Evolutionary conservation across 768 basidiomycete genomes (phyloP), one percentile per base, ranked within the genome.

Genomic region (Russula ochroleuca): DNA sequence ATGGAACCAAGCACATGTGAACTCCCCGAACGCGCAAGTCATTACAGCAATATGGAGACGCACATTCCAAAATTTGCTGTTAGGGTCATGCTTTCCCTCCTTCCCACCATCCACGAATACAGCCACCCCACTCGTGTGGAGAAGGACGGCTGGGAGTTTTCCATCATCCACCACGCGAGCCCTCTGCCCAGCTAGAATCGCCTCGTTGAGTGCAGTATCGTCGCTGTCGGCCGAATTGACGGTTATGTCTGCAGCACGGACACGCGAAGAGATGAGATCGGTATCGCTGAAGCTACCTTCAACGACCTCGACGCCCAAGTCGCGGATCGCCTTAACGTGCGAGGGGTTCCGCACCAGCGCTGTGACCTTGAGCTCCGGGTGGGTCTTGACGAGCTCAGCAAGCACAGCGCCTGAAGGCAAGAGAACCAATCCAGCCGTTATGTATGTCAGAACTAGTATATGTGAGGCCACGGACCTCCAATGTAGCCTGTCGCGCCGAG

Each of bases 401-500:
- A 62, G 40, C 28, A 65, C 31, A 6, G 64, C 40, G 19, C 64
- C 61, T 50, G 5, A 47, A 11, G 14, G n/a, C 21, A 19, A 33
- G 19, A 15, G 2, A 40, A 51, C 13, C 13, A 35, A 8, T 37
- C 21, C 31, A 60, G 14, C 23, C 23, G 21, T n/a, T 5, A 23
- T 15, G 48, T 5, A 7, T 14, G 14, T 25, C 23, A 13, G n/a
- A 49, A 25, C 48, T 23, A 21, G 45, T 19, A 15, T 5, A 25
- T 19, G 50, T 4, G 9, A 38, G 49, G 38, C n/a, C 10, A 37
- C 56, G 11, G 47, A 51, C 64, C 64, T 14, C 64, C 64, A 37
- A 65, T 35, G 54, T 65, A 65, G 14, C 64, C 64, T 14, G 59
- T 62, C 45, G 64, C 54, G 17, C 64, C 64, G 4, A 65, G 5